Evolutionary conservation across 1,284 basidiomycete genomes (phyloP).

Genomic region (Gastroboletus turbinatus): DNA sequence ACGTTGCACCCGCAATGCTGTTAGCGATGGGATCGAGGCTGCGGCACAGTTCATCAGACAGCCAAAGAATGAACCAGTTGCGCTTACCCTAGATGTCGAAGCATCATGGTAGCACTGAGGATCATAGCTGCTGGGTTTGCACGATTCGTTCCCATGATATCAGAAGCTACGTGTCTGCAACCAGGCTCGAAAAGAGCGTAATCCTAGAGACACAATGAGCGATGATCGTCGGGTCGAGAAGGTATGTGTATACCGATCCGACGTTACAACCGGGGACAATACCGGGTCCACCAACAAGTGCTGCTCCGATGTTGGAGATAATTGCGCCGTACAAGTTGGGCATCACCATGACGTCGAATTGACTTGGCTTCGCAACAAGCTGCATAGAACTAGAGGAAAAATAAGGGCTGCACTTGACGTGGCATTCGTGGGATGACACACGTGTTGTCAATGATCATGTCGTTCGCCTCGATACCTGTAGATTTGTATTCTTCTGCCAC

Average conservation of each 20-base stretch:
- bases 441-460: conserved; percentile 99
- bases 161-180: conserved; percentile 97
- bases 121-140: conserved; percentile 99
- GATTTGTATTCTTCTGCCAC: conserved; percentile 96
- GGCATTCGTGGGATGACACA: conserved; percentile 38
- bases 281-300: conserved; percentile 96
- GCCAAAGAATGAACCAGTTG: not conserved
- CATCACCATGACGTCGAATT: conserved; percentile 99
- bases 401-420: not conserved
- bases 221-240: not conserved
- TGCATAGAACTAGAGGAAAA: conserved; percentile 82
- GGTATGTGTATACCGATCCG: conserved; percentile 65
- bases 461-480: conserved; percentile 89
- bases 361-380: conserved; percentile 90
- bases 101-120: conserved; percentile 97
- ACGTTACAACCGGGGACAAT: conserved; percentile 99
- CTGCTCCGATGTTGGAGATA: conserved; percentile 97
- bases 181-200: conserved; percentile 99
- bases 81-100: conserved; percentile 88
- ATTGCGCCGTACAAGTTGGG: conserved; percentile 97
- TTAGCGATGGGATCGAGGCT: conserved; percentile 94
- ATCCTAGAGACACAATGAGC: conserved; percentile 53
- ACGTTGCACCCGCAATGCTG: conserved; percentile 90
- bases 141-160: conserved; percentile 96
- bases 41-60: conserved; percentile 8